Conservation (phyloP, 148 eudicot species). For the Chenopodium quinoa region DNA sequence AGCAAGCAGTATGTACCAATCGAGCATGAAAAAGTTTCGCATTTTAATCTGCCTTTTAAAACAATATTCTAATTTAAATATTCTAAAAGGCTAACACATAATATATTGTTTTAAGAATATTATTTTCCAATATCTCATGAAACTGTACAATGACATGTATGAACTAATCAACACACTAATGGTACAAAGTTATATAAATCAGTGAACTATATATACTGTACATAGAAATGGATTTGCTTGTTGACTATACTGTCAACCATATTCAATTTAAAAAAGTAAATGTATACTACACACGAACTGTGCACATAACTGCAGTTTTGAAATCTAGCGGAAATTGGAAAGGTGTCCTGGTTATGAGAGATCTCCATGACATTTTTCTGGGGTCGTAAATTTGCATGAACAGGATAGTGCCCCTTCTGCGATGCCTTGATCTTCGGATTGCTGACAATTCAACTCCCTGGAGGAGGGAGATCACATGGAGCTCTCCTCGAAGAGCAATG, state of each 20-base stretch:
- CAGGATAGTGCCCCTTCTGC: constrained; percentile 49
- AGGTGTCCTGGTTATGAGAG: constrained; percentile 62
- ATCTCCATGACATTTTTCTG: constrained; percentile 66
- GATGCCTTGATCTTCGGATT: constrained; percentile 46
- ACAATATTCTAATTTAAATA: no score
- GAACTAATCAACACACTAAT: background rate
- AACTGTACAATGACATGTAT: background rate
- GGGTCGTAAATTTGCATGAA: constrained; percentile 71
- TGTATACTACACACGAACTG: constrained; percentile 47
- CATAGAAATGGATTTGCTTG: background rate
- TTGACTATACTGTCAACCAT: background rate
- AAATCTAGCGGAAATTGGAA: constrained; percentile 51
- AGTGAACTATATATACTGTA: background rate
- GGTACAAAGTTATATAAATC: background rate
- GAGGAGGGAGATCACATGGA: constrained; percentile 50
- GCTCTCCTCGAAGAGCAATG: constrained; percentile 62
- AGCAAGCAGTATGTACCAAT: no score
- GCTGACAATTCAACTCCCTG: constrained; percentile 47
- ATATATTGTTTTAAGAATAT: no score
- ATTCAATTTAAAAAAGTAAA: background rate
- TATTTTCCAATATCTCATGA: background rate
- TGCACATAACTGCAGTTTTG: constrained; percentile 78
- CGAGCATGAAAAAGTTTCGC: no score
- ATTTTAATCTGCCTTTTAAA: no score
- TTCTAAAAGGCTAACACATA: no score